Evolutionary conservation across 2,329 filamentous ascomycete genomes (phyloP).

Genomic region (Bimuria novae-zelandiae): DNA sequence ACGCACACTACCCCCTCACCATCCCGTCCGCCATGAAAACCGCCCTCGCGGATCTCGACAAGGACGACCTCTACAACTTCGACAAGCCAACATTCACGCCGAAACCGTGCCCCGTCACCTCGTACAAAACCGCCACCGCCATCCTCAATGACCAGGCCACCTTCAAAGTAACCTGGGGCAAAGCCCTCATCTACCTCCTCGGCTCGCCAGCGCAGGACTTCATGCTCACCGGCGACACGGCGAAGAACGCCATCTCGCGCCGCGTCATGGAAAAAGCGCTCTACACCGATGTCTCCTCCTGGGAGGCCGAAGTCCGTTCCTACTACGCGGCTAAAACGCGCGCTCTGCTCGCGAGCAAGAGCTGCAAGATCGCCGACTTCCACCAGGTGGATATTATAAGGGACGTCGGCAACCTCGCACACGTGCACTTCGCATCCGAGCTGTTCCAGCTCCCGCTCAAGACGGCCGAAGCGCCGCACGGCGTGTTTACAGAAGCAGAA

Average conservation of each 20-base stretch:
- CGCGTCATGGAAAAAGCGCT: conserved; percentile 57
- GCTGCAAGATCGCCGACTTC: conserved; percentile 64
- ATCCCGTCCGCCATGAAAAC: conserved; percentile 73
- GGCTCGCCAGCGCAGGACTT: conserved; percentile 60
- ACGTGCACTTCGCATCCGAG: conserved; percentile 60
- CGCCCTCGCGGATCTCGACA: conserved; percentile 70
- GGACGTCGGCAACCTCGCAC: conserved; percentile 60
- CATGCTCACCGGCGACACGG: conserved; percentile 54
- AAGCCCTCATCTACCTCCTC: conserved; percentile 67
- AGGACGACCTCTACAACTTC: conserved; percentile 72
- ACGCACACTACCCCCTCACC: conserved; percentile 77
- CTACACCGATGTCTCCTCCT: conserved; percentile 64
- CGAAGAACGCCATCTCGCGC: conserved; percentile 37
- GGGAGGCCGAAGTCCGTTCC: conserved; percentile 65
- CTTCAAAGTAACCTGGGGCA: conserved; percentile 69
- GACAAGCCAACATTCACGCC: conserved; percentile 59
- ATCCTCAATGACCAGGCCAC: conserved; percentile 64
- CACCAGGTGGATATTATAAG: conserved; percentile 72
- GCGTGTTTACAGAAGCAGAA: conserved; percentile 59
- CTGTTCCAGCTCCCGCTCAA: conserved; percentile 62
- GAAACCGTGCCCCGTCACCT: conserved; percentile 59
- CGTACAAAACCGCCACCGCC: conserved; percentile 64
- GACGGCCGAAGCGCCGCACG: conserved; percentile 55
- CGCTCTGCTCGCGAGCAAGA: conserved; percentile 66
- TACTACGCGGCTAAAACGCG: conserved; percentile 71